Evolutionary conservation across 768 basidiomycete genomes (phyloP).

Genomic region (Rhodotorula sphaerocarpa): DNA sequence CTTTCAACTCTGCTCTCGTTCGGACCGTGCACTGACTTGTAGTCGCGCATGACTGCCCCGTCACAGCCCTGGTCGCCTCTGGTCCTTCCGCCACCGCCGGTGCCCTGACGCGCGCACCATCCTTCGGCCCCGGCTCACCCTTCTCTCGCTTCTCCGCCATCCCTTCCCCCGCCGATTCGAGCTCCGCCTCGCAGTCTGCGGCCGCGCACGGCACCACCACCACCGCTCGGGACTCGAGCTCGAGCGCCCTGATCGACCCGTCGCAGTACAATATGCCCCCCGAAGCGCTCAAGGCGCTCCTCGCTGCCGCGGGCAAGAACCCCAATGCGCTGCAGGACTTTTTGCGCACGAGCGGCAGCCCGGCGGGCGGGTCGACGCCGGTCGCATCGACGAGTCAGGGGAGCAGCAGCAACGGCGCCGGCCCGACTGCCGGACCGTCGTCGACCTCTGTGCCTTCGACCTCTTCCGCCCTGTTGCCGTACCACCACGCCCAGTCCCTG

Average conservation of each 20-base stretch:
- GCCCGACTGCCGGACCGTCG: not conserved
- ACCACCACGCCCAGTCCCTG: not conserved
- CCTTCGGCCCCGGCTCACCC: slow-evolving; percentile 6
- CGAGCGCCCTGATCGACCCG: not conserved
- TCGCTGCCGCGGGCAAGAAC: slow-evolving; percentile 12
- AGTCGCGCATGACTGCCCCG: not conserved
- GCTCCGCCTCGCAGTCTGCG: no score
- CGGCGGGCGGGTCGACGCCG: no score
- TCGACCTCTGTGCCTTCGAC: not conserved
- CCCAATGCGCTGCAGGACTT: slow-evolving; percentile 9
- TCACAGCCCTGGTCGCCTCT: slow-evolving; percentile 2
- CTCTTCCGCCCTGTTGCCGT: slow-evolving; percentile 1
- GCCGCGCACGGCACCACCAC: no score
- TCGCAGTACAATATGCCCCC: slow-evolving; percentile 15
- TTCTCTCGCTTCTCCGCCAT: slow-evolving; percentile 26
- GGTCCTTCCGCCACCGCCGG: not conserved
- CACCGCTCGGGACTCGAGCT: not conserved
- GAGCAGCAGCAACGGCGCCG: not conserved
- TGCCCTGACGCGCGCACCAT: not conserved
- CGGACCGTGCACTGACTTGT: no score
- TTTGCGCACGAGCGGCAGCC: not conserved
- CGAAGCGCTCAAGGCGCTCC: slow-evolving; percentile 24
- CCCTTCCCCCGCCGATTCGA: slow-evolving; percentile 7
- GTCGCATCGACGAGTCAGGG: not conserved
- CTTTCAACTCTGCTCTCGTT: not conserved